These are phyloP conservation scores for Neurospora tetraspora DNA, from an alignment of 495 filamentous ascomycete species.

Conservation along the genomic window DNA sequence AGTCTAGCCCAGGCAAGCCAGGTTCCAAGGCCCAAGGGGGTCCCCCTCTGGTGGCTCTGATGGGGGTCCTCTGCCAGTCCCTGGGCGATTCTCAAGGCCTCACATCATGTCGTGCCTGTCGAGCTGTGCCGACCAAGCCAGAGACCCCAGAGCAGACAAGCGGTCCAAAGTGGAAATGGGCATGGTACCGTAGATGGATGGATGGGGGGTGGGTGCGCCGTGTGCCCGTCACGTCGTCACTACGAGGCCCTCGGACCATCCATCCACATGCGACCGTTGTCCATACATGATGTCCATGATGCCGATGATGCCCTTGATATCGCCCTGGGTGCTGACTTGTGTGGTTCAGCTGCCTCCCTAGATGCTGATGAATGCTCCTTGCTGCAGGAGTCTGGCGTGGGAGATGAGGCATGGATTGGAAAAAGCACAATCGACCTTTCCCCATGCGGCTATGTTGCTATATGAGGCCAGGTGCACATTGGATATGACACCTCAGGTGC, in stretches of 20 bases:
- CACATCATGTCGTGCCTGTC: neutral
- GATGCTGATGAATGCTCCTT: neutral
- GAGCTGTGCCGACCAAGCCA: neutral
- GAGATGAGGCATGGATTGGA: neutral
- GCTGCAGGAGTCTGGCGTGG: neutral
- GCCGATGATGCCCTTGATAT: neutral
- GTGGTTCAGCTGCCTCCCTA: neutral
- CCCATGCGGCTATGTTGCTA: neutral
- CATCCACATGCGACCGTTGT: neutral
- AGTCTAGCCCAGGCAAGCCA: neutral
- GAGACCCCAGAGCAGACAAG: neutral
- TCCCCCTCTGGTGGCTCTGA: neutral
- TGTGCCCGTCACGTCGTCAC: neutral
- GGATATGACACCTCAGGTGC: neutral
- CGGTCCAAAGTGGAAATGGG: neutral
- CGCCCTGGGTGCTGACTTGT: neutral
- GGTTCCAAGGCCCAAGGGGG: neutral
- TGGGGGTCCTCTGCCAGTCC: neutral
- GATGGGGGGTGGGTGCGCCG: neutral
- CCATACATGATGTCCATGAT: neutral
- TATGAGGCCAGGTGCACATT: neutral
- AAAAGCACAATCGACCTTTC: neutral
- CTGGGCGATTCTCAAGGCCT: neutral
- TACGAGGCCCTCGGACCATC: neutral
- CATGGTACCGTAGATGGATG: neutral